A percentile compares a stretch with the other conserved stretches of the same genome.
Evolutionary conservation across 306 rosid species (phyloP).

Genomic region (Sphenostylis stenocarpa): DNA sequence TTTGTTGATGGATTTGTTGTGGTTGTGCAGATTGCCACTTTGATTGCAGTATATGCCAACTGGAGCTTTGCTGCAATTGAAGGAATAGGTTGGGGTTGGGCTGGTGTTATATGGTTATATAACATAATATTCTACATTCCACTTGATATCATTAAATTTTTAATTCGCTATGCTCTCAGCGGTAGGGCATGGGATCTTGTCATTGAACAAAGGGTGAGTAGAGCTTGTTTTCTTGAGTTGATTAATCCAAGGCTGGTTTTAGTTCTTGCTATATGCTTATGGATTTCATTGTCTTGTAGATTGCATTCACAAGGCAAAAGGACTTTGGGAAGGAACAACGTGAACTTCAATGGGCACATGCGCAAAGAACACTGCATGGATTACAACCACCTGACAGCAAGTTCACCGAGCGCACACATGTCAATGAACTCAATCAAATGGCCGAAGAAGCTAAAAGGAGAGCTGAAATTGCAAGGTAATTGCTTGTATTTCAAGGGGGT

Average conservation of each 20-base stretch:
- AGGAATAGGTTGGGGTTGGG: slow-evolving; percentile 99
- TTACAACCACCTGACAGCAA: slow-evolving; percentile 82
- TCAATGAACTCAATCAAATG: slow-evolving; percentile 87
- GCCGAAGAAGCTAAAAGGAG: slow-evolving; percentile 99
- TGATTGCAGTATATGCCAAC: slow-evolving; percentile 90
- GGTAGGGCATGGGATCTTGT: slow-evolving; percentile 99
- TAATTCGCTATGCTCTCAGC: slow-evolving; percentile 81
- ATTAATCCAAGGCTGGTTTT: slow-evolving; percentile 13
- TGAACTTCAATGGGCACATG: slow-evolving; percentile 99
- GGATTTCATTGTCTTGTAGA: slow-evolving; percentile 47
- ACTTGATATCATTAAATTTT: slow-evolving; percentile 82
- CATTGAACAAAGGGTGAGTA: slow-evolving; percentile 89
- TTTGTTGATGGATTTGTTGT: slow-evolving; percentile 24
- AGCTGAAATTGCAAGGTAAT: slow-evolving; percentile 94
- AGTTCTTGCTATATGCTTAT: slow-evolving; percentile 6
- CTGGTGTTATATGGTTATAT: slow-evolving; percentile 96
- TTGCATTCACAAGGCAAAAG: slow-evolving; percentile 98
- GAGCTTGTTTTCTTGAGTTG: slow-evolving; percentile 26
- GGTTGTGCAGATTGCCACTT: slow-evolving; percentile 78
- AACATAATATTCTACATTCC: slow-evolving; percentile 87
- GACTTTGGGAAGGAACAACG: slow-evolving; percentile 97
- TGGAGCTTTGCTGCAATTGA: slow-evolving; percentile 96
- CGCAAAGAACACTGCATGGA: slow-evolving; percentile 94
- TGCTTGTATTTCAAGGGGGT: neutral
- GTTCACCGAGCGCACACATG: slow-evolving; percentile 80